Base-by-base conservation (phyloP, 805 yeast genomes). In the Lipomyces mesembrius region DNA sequence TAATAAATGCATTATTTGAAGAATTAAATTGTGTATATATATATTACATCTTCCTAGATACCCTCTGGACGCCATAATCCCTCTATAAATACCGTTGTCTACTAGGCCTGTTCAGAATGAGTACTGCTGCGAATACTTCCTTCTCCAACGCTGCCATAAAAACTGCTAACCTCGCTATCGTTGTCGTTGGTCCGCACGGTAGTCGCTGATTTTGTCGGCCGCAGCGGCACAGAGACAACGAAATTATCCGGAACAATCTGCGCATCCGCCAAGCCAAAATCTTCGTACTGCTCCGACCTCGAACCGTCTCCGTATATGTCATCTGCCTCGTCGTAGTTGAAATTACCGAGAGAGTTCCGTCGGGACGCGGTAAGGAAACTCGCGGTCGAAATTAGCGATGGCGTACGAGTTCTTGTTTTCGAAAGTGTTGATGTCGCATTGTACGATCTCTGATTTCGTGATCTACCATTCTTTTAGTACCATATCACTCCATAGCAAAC, bases 211-310 rank as follows among this genome's bases (percentile, higher is more conserved):
- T 43, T 43, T 43, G 69, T 59, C 7, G 62, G 61, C 22, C 57
- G 49, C 35, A 66, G 29, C 52, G 69, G 69, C 14, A 66, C 69
- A 3, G 69, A 66, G 17, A 66, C 69, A 51, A 66, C 69, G 29
- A 66, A 66, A 27, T 57, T 60, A 32, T 66, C 69, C 25, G 69
- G 69, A 3, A 66, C 66, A 14, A 66, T 46, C 64, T 62, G 69
- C 1, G 69, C 69, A 46, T 66, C 69, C 6, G 63, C 66, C 14
- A 66, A 32, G 7, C 69, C 69, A 35, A 20, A 66, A 51, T 66
- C 69, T 17, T 66, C 69, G 29, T 27, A 20, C n/a, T 51, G 43
- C 20, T 56, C 59, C 49, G 58, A 17, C 29, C 59, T 57, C 22
- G 32, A 8, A 11, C 60, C 27, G 35, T 37, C 37, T n/a, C 59